phyloP scores from a whole-genome alignment of 116 monocot species.

The Posidonia oceanica region DNA sequence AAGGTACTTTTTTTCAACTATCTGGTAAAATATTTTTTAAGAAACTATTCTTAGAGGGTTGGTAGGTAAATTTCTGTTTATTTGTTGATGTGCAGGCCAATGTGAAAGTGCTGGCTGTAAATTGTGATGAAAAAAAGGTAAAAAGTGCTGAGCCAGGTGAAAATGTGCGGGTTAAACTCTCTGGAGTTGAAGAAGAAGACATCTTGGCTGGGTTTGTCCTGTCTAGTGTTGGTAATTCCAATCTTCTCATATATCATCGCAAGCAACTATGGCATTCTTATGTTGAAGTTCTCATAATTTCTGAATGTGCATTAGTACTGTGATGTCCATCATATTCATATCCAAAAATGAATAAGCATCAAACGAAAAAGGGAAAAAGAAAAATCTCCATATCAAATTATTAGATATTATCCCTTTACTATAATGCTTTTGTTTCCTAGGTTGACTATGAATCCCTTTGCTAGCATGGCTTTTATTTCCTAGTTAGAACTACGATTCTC shows the following conservation, averaged over 20 bases:
- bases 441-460: too few species aligned
- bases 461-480: too few species aligned
- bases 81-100: constrained; percentile 34
- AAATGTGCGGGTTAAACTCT: constrained; percentile 74
- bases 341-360: too few species aligned
- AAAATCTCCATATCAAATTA: too few species aligned
- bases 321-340: too few species aligned
- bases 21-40: too few species aligned
- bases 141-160: constrained; percentile 79
- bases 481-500: too few species aligned
- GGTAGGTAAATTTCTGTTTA: neutral
- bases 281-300: neutral
- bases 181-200: constrained; percentile 94
- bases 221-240: constrained; percentile 62
- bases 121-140: constrained; percentile 71
- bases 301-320: too few species aligned
- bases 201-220: constrained; percentile 90
- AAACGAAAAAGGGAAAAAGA: too few species aligned
- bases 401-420: too few species aligned
- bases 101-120: constrained; percentile 80
- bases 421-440: too few species aligned
- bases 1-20: constrained; percentile 34
- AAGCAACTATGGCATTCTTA: neutral
- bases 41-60: too few species aligned
- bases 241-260: neutral